Percentiles rank a stretch among this genome's conserved stretches.
These are phyloP conservation scores for Whalleya microplaca DNA, from an alignment of 2,329 filamentous ascomycete genomes.

Conservation along the genomic window DNA sequence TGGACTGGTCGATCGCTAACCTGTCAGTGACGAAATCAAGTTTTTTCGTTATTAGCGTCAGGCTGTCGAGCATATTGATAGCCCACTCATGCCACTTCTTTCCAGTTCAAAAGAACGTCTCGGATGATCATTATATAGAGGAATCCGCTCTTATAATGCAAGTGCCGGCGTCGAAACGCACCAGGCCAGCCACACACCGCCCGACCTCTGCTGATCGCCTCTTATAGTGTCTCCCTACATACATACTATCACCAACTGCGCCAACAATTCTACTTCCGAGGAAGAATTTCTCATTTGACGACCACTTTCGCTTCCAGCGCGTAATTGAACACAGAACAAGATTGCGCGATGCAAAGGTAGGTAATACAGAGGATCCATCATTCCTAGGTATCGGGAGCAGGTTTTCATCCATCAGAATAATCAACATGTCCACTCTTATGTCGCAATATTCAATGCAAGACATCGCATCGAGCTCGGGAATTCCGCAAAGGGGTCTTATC, in stretches of 20 bases:
- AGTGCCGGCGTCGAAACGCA: background rate
- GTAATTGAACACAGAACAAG: background rate
- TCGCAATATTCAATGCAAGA: background rate
- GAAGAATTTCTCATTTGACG: background rate
- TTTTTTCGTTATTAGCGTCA: background rate
- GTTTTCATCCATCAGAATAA: too few species aligned
- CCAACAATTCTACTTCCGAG: background rate
- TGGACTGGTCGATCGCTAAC: background rate
- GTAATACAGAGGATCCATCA: too few species aligned
- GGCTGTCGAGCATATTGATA: background rate
- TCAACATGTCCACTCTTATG: background rate
- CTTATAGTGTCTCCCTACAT: background rate
- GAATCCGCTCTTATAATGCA: background rate
- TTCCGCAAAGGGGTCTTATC: background rate
- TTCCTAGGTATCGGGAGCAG: too few species aligned
- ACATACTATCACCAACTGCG: too few species aligned
- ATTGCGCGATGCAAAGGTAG: background rate
- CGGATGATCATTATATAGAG: background rate
- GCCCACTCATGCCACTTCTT: background rate
- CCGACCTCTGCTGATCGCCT: background rate
- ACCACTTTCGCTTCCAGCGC: background rate
- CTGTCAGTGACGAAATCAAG: background rate
- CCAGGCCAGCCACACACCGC: background rate
- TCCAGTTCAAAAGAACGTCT: background rate
- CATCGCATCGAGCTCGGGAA: background rate